These are phyloP conservation scores for Xylaria bambusicola DNA, from an alignment of 495 filamentous ascomycete genomes.

Conservation along the genomic window DNA sequence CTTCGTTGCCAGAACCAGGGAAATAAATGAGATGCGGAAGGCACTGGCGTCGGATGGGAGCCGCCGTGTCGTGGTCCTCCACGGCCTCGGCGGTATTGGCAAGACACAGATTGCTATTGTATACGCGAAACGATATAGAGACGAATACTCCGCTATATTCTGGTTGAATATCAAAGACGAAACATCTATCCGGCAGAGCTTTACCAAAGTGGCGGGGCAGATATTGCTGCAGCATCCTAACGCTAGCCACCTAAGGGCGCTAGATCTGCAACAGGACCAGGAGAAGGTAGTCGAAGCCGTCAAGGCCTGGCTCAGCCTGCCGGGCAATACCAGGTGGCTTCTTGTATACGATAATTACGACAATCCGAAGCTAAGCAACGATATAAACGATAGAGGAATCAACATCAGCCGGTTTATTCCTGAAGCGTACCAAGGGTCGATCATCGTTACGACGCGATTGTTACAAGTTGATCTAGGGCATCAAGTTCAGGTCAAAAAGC, in stretches of 20 bases:
- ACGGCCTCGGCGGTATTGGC: constrained; percentile 36
- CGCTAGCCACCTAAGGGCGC: neutral
- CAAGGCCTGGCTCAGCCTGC: constrained; percentile 37
- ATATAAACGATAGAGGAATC: constrained; percentile 18
- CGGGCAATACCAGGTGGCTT: constrained; percentile 34
- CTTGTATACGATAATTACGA: constrained; percentile 43
- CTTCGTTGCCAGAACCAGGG: constrained; percentile 14
- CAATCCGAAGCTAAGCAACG: constrained; percentile 30
- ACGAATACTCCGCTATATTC: constrained; percentile 28
- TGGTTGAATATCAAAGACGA: constrained; percentile 38
- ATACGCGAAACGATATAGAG: constrained; percentile 29
- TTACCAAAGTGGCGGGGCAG: constrained; percentile 28
- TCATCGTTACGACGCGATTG: constrained; percentile 47
- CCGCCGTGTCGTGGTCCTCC: constrained; percentile 30
- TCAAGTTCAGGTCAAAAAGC: constrained; percentile 32
- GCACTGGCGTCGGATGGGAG: constrained; percentile 24
- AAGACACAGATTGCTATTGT: constrained; percentile 41
- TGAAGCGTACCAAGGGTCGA: constrained; percentile 35
- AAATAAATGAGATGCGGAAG: constrained; percentile 31
- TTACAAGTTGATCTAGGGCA: constrained; percentile 33
- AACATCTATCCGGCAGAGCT: constrained; percentile 39
- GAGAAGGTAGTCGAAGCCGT: constrained; percentile 33
- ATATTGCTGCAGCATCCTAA: constrained; percentile 31
- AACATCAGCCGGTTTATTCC: constrained; percentile 41
- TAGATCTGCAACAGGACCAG: constrained; percentile 22